A percentile compares a stretch with the other conserved stretches of the same genome.
Conservation (phyloP, 805 yeast genomes). For the Pichia paraexigua region DNA sequence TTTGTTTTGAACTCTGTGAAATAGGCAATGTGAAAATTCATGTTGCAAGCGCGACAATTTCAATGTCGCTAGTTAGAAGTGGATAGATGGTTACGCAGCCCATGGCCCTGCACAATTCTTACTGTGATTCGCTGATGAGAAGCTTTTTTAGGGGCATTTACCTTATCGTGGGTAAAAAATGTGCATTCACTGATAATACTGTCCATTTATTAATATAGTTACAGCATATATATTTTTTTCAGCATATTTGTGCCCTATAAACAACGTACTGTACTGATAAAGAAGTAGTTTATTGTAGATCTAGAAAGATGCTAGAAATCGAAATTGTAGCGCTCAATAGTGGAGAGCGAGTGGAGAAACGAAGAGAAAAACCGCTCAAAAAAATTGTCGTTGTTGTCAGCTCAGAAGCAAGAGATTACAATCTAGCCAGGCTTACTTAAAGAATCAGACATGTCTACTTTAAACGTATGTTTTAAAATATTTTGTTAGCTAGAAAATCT, state of each 20-base stretch:
- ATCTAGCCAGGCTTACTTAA: neutral
- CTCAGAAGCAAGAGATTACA: too few relatives aligned
- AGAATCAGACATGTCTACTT: constrained; percentile 35
- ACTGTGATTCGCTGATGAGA: constrained; percentile 2
- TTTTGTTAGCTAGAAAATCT: neutral
- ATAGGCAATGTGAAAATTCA: neutral
- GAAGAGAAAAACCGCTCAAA: neutral
- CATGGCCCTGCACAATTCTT: neutral
- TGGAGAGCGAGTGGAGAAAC: neutral
- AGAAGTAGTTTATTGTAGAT: neutral
- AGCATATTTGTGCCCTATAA: neutral
- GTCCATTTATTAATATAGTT: neutral
- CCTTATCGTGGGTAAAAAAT: neutral
- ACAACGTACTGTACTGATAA: too few relatives aligned
- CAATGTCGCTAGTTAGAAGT: neutral
- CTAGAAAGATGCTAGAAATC: neutral
- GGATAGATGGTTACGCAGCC: constrained; percentile 7
- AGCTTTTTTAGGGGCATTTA: neutral
- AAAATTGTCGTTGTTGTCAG: neutral
- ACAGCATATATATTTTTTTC: neutral
- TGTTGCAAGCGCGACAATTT: neutral
- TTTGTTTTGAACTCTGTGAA: constrained; percentile 39
- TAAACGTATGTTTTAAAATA: constrained; percentile 33
- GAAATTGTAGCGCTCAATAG: neutral
- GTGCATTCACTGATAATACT: neutral